A percentile compares a stretch with the other conserved stretches of the same genome.
These are phyloP conservation scores for Calonectria henricotiae DNA, from an alignment of 2,329 filamentous ascomycete species.

Conservation along the genomic window DNA sequence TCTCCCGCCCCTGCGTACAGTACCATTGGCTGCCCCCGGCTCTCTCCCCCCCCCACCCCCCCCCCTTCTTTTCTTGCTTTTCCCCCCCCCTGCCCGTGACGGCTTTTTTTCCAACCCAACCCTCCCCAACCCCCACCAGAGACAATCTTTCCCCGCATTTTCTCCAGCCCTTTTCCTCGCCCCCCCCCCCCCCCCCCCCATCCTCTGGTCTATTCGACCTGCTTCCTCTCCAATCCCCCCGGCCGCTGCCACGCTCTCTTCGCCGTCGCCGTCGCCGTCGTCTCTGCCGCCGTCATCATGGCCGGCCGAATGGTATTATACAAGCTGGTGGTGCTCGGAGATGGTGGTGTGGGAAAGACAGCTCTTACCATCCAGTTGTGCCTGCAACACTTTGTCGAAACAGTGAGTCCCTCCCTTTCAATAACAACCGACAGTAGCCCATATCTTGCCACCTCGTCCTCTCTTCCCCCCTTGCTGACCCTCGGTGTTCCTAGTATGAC, in stretches of 20 bases:
- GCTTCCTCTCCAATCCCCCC: constrained; percentile 32
- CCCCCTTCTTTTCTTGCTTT: constrained; percentile 51
- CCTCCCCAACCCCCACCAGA: constrained; percentile 21
- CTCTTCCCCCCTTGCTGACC: constrained; percentile 39
- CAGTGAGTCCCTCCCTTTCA: constrained; percentile 67
- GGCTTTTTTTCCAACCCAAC: constrained; percentile 45
- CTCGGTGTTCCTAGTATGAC: constrained; percentile 75
- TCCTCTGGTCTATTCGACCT: constrained; percentile 41
- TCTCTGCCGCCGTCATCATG: constrained; percentile 69
- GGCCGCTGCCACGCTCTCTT: constrained; percentile 38
- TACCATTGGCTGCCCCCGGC: too few species aligned
- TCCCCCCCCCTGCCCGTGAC: constrained; percentile 48
- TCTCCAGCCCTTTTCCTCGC: constrained; percentile 42
- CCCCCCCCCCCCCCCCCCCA: constrained; percentile 37
- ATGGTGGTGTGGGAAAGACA: constrained; percentile 95
- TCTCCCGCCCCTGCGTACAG: too few species aligned
- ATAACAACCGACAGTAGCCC: constrained; percentile 20
- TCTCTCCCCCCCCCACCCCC: too few species aligned
- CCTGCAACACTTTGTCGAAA: constrained; percentile 98
- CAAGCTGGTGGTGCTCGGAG: constrained; percentile 95
- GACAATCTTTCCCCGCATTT: constrained; percentile 42
- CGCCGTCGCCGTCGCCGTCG: constrained; percentile 39
- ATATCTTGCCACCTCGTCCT: constrained; percentile 24
- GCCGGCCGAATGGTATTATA: constrained; percentile 96
- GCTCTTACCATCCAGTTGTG: constrained; percentile 97